Base-by-base conservation (phyloP, 176 grass and related monocot species). In the Carex littledalei region DNA sequence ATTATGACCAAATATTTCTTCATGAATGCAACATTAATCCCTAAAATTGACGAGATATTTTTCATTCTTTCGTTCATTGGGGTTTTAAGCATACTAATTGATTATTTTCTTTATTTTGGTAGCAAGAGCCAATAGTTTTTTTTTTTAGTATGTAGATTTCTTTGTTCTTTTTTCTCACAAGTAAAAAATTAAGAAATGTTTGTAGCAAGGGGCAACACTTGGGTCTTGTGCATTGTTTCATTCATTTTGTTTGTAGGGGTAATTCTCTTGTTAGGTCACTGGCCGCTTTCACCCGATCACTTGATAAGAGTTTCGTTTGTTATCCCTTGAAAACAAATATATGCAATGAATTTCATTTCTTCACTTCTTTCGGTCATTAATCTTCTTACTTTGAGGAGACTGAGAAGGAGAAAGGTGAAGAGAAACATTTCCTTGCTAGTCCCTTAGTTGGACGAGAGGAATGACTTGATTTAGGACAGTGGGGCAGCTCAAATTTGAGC, bases 1-100 rank as follows among this genome's bases (percentile, higher is more conserved):
- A 94, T 67, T 97, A 97, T 57, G 83, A 92, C 49, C 92, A 94
- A 77, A 50, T 64, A 50, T 92, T 89, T 67, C 88, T 97, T 83
- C 83, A 57, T 32, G 92, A 94, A 55, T 97, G 94, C 90, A 97
- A 97, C 85, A 90, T 97, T 68, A 94, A 89, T 69, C 92, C 92
- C 17, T 94, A 80, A 94, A 24, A 64, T 53, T 53, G 63, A 47
- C 68, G 21, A 53, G 45, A 50, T 15, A 39, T 53, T 26, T 26
- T 57, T 50, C 21, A 45, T 82, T 47, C 63, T 54, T 83, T 67
- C 3, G 37, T 83, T 68, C 58, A 15, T 49, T 55, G 63, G 62
- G 45, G 8, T 68, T 52, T 3, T 67, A 77, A 54, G 49, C 74
- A 78, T 55, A 31, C 50, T 54, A 56, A 77, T 55, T 32, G 29